Evolutionary conservation across 129 eudicot genomes (phyloP), one percentile per base, ranked within the genome.

Genomic region (Deinandra increscens): DNA sequence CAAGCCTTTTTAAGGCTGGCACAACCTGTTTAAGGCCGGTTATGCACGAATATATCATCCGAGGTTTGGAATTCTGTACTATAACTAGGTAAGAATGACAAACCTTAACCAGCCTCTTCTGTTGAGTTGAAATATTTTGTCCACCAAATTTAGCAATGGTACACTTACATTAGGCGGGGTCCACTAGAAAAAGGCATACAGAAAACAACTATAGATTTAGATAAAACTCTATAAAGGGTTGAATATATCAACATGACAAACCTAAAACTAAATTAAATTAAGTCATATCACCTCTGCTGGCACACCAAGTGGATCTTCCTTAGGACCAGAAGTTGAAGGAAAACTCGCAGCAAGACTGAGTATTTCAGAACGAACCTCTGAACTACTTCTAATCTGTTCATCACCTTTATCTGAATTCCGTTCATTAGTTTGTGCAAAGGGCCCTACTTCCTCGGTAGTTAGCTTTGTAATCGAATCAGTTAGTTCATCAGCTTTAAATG

Each of bases 81-180:
- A 70, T n/a, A 71, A 31, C 45, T 59, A 71, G 50, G 43, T 31
- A 34, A 51, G 66, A 68, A 38, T 45, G 43, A 48, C 74, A 83
- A 72, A 94, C 99, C 99, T 94, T 54, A 94, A 79, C 99, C 99
- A 94, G 66, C 99, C 99, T 82, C 99, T 82, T 81, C 86, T 81
- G 38, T 94, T 90, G 60, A 94, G 97, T 80, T 90, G 99, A 83
- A 94, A 94, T 66, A 94, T 78, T 33, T 85, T 94, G 73, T 94
- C 99, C 44, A 94, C 99, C 69, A 94, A 79, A 65, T 94, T 90
- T 75, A 94, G 81, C 78, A 87, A 73, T 6, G 99, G 99, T 51
- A 94, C 88, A 76, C 88, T 94, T 63, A 94, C 77, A 79, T 94
- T 94, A 56, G 97, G 91, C 13, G 99, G 99, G 7, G 86, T 62